phyloP scores from a whole-genome alignment of 2,329 filamentous ascomycete genomes.

The Didymella exigua region DNA sequence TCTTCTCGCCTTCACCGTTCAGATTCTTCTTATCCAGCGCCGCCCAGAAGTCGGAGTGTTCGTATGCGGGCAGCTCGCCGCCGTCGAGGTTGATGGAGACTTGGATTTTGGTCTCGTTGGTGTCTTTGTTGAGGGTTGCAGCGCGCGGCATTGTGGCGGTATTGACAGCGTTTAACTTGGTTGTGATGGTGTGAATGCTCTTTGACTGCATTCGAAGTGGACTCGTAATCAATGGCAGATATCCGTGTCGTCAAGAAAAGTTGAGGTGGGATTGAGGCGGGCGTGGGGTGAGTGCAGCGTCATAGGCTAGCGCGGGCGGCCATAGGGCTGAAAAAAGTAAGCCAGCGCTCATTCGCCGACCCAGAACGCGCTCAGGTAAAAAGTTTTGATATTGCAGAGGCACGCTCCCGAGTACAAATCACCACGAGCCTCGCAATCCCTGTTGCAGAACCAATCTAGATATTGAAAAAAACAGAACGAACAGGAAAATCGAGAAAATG shows the following conservation, averaged over 20 bases:
- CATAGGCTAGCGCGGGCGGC: constrained; percentile 27
- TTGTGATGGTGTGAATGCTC: not conserved
- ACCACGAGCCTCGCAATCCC: not conserved
- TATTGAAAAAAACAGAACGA: not conserved
- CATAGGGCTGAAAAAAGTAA: constrained; percentile 38
- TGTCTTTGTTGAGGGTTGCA: constrained; percentile 82
- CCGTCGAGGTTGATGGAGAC: constrained; percentile 93
- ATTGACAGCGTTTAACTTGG: not conserved
- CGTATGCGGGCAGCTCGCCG: constrained; percentile 66
- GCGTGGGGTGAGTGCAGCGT: constrained; percentile 30
- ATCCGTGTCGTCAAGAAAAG: constrained; percentile 24
- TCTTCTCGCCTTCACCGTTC: constrained; percentile 40
- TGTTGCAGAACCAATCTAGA: not conserved
- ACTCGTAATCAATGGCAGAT: constrained; percentile 6
- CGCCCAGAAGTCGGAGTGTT: constrained; percentile 42
- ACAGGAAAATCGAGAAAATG: constrained; percentile 23
- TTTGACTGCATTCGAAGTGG: not conserved
- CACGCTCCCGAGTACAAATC: constrained; percentile 17
- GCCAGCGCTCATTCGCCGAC: constrained; percentile 32
- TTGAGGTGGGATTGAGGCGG: constrained; percentile 19
- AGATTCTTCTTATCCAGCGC: constrained; percentile 53
- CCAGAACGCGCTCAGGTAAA: constrained; percentile 26
- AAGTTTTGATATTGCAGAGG: constrained; percentile 36
- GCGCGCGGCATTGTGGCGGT: constrained; percentile 60
- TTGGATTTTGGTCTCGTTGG: constrained; percentile 97